Evolutionary conservation across 345 rosid species (phyloP), one percentile per base, ranked within the genome.

Genomic region (Arabis alpina): DNA sequence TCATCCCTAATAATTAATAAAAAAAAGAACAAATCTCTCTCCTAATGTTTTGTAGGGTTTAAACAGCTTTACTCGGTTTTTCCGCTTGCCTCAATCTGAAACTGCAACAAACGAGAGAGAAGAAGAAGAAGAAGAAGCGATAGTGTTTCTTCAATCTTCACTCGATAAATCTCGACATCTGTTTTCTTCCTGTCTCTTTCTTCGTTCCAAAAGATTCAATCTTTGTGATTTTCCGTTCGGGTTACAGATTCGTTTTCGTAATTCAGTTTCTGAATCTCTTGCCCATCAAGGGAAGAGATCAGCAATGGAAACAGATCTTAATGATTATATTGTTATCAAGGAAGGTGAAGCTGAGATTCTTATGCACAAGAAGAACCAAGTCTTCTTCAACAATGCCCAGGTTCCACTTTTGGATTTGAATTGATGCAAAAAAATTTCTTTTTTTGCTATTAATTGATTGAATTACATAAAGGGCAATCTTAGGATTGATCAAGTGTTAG

Each of bases 331-430:
- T 12, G 75, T 94, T 71, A 81, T 91, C 49, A 94, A 82, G 79
- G 99, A 94, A 86, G 99, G 99, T 15, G 97, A 91, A 67, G 99
- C 96, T 43, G 97, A 94, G 89, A 87, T 94, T 80, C 92, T 94
- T 6, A 88, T 91, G 99, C 97, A 88, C 75, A 82, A 86, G 55
- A 89, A 88, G 74, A 94, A 94, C 47, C 82, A 92, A 86, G 99
- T 95, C 41, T 95, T 95, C 72, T 95, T 80, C 80, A 95, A 95
- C 84, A 92, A 88, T 71, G 88, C 99, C 68, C 96, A 90, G 98
- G 93, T 92, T 30, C 62, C 67, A 44, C 70, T 4, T 24, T 27
- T 54, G 15, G 25, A 45, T 54, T 68, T 45, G 14, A 53, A 8
- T 60, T 36, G 28, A 7, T 67, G 50, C 68, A 66, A 52, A 74